These are phyloP conservation scores for Tympanopsis confertula DNA, from an alignment of 2,329 filamentous ascomycete genomes.

Conservation along the genomic window DNA sequence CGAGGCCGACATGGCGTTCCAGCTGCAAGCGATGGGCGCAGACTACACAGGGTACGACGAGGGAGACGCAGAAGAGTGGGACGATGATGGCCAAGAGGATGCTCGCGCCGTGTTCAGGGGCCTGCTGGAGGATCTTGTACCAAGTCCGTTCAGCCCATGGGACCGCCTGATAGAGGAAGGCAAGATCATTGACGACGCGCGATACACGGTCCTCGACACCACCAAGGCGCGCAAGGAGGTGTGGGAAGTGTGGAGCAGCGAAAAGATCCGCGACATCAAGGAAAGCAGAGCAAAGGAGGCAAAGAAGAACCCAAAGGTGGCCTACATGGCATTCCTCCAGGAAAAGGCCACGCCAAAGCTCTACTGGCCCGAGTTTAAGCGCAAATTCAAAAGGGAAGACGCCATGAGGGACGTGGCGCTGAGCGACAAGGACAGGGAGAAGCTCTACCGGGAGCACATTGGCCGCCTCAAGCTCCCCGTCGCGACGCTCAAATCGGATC, in stretches of 20 bases:
- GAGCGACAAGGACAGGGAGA: slow-evolving; percentile 68
- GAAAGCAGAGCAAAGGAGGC: slow-evolving; percentile 64
- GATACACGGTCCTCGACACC: slow-evolving; percentile 73
- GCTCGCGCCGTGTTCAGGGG: slow-evolving; percentile 71
- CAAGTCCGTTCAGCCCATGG: slow-evolving; percentile 86
- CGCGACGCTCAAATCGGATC: slow-evolving; percentile 56
- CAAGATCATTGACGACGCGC: slow-evolving; percentile 69
- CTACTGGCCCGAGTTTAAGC: slow-evolving; percentile 93
- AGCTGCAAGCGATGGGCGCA: slow-evolving; percentile 78
- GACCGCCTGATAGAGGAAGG: slow-evolving; percentile 78
- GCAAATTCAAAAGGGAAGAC: slow-evolving; percentile 74
- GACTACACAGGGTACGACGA: slow-evolving; percentile 75
- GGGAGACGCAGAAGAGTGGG: slow-evolving; percentile 28
- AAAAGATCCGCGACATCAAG: slow-evolving; percentile 62
- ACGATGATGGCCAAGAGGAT: slow-evolving; percentile 44
- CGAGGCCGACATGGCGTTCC: slow-evolving; percentile 88
- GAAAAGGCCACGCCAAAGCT: slow-evolving; percentile 77
- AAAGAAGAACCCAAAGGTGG: slow-evolving; percentile 72
- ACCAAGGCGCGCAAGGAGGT: slow-evolving; percentile 73
- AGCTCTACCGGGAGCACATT: slow-evolving; percentile 66
- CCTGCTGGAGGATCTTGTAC: slow-evolving; percentile 67
- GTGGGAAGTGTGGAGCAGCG: slow-evolving; percentile 74
- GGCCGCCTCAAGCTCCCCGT: slow-evolving; percentile 54
- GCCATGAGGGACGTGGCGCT: slow-evolving; percentile 67
- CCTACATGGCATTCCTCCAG: slow-evolving; percentile 72